Evolutionary conservation across 2,329 filamentous ascomycete genomes (phyloP).

Genomic region (Neofusicoccum laricinum): DNA sequence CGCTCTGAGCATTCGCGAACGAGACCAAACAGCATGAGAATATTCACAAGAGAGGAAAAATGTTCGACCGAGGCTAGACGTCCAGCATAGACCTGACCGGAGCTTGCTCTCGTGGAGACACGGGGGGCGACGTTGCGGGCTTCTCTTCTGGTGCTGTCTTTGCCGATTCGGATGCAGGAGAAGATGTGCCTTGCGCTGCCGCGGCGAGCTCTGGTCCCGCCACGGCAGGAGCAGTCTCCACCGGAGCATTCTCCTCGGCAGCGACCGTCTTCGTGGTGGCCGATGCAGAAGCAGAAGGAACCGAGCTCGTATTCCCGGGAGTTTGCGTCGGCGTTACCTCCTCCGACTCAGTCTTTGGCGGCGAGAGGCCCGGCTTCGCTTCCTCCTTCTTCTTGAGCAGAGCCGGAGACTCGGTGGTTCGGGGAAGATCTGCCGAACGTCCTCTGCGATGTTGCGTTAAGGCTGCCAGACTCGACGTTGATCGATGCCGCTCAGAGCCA

Average conservation of each 20-base stretch:
- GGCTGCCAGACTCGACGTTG: slow-evolving; percentile 6
- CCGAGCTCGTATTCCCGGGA: not conserved
- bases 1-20: not conserved
- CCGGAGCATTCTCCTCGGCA: not conserved
- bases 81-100: slow-evolving; percentile 15
- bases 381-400: not conserved
- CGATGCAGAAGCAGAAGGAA: not conserved
- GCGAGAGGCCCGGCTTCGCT: slow-evolving; percentile 1
- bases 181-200: not conserved
- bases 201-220: not conserved
- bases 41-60: not conserved
- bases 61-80: not conserved
- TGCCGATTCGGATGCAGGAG: not conserved
- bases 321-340: slow-evolving; percentile 10
- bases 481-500: slow-evolving; percentile 9
- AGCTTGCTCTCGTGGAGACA: not conserved
- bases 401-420: not conserved
- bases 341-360: not conserved
- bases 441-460: slow-evolving; percentile 12
- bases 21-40: not conserved
- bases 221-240: not conserved
- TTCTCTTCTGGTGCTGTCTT: not conserved
- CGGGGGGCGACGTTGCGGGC: not conserved
- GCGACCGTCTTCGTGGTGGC: not conserved
- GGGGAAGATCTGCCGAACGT: slow-evolving; percentile 8